A percentile compares a stretch with the other conserved stretches of the same genome.
These are phyloP conservation scores for Tulasnella sp. DNA, from an alignment of 768 basidiomycete genomes.

Conservation along the genomic window DNA sequence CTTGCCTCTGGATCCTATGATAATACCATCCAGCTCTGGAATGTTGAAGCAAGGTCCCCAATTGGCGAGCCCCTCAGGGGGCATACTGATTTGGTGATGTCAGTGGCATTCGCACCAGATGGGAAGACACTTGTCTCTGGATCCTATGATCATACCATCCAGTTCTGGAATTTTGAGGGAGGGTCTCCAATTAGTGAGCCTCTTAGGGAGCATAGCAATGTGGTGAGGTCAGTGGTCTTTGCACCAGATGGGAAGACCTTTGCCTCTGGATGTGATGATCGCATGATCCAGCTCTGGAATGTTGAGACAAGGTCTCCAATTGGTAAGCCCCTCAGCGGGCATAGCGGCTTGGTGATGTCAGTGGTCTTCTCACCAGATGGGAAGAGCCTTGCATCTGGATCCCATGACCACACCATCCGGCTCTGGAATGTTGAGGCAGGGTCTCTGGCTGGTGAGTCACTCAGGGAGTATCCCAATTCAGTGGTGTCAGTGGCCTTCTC, in stretches of 20 bases:
- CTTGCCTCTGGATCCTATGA: background rate
- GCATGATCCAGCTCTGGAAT: no score
- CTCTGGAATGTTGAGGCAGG: background rate
- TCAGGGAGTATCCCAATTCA: no score
- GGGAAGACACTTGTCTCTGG: background rate
- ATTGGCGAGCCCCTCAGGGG: background rate
- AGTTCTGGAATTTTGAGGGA: background rate
- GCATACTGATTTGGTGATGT: background rate
- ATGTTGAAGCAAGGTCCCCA: background rate
- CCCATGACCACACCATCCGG: slow-evolving; percentile 12
- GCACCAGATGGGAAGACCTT: no score
- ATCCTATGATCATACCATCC: background rate
- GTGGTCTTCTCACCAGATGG: slow-evolving; percentile 16
- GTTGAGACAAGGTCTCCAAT: background rate
- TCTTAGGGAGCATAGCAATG: background rate
- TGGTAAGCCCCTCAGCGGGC: background rate
- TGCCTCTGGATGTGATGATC: no score
- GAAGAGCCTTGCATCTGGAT: background rate
- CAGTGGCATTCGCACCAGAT: background rate
- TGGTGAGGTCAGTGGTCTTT: no score
- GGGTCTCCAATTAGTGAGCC: background rate
- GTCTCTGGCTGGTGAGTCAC: no score
- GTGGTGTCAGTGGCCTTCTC: no score
- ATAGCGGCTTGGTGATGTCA: background rate
- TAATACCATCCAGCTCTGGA: background rate